These are phyloP conservation scores for Populus euphratica DNA, from an alignment of 345 rosid genomes.

Conservation along the genomic window DNA sequence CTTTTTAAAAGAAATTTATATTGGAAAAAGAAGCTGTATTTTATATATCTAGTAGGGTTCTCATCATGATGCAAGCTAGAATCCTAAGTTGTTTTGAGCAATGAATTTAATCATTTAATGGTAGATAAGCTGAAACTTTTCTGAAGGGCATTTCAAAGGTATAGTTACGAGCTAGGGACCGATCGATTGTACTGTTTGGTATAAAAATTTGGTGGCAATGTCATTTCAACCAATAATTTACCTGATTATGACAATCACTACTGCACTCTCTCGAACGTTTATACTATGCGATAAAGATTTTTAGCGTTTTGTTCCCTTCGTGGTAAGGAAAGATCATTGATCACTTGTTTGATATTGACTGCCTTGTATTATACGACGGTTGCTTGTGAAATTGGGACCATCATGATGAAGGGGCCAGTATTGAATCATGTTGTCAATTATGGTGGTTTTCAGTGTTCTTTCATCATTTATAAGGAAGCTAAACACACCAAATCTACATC, in stretches of 20 bases:
- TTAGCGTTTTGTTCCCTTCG: neutral
- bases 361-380: neutral
- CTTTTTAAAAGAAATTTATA: neutral
- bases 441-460: neutral
- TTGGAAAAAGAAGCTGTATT: neutral
- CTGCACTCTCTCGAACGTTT: too few relatives aligned
- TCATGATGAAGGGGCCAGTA: neutral
- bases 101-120: neutral
- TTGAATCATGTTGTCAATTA: neutral
- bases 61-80: conserved; percentile 1
- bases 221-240: neutral
- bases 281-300: neutral
- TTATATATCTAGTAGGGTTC: conserved; percentile 2
- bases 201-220: too few relatives aligned
- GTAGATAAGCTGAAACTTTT: neutral
- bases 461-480: neutral
- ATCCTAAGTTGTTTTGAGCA: conserved; percentile 1
- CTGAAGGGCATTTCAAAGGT: neutral
- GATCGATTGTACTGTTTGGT: neutral
- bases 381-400: neutral
- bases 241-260: neutral
- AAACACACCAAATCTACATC: neutral
- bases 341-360: neutral
- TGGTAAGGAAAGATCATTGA: neutral
- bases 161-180: neutral